A percentile compares a stretch with the other conserved stretches of the same genome.
phyloP scores from a whole-genome alignment of 441 rosid genomes.

The Gossypium gossypioides region DNA sequence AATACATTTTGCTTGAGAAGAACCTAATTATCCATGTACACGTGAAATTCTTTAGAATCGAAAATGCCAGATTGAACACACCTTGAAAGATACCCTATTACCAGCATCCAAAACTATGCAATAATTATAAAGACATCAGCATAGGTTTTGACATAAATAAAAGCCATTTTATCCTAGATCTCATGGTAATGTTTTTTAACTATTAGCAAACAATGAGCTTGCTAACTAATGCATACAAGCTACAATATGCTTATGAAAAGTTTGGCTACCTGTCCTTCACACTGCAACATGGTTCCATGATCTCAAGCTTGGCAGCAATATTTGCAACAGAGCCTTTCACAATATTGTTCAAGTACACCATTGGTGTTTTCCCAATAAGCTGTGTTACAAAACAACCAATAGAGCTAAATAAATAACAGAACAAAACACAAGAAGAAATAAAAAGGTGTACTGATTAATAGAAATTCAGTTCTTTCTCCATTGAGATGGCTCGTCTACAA shows the following conservation, averaged over 20 bases:
- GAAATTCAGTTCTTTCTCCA: slow-evolving; percentile 1
- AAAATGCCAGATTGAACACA: not conserved
- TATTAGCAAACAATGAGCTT: not conserved
- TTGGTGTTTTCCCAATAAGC: slow-evolving; percentile 93
- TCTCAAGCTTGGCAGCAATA: slow-evolving; percentile 95
- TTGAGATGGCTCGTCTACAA: not conserved
- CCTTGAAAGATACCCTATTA: not conserved
- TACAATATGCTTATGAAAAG: slow-evolving; percentile 7
- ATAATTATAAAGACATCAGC: not conserved
- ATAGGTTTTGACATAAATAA: not conserved
- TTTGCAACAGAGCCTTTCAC: slow-evolving; percentile 73
- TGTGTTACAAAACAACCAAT: slow-evolving; percentile 22
- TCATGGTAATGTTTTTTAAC: not conserved
- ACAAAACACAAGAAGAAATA: not conserved
- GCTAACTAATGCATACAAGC: not conserved
- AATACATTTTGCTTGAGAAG: not conserved
- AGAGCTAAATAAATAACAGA: not conserved
- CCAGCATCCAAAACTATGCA: not conserved
- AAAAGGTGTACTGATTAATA: not conserved
- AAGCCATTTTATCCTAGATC: not conserved
- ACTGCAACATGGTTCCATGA: slow-evolving; percentile 96
- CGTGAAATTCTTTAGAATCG: not conserved
- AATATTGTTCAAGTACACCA: slow-evolving; percentile 85
- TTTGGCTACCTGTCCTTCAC: slow-evolving; percentile 77
- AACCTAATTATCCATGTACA: not conserved